Conservation (phyloP, 352 stramenopile genomes). For the Pythium vanterpoolii region DNA sequence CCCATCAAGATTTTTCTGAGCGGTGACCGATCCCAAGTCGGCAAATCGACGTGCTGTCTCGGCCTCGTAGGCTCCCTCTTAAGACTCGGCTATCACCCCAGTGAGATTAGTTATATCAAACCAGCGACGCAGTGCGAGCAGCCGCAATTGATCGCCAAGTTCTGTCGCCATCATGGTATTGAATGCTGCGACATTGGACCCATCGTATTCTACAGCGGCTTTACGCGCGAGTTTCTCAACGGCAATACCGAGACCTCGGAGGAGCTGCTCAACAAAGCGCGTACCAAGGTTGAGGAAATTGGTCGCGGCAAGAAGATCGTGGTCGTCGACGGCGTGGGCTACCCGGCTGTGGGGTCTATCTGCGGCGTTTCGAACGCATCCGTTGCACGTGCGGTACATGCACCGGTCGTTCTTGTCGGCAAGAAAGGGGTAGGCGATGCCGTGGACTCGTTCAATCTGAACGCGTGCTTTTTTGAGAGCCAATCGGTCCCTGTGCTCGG, state of each 20-base stretch:
- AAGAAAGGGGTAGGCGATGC: constrained; percentile 96
- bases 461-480: constrained; percentile 94
- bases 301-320: constrained; percentile 88
- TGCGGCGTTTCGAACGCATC: constrained; percentile 75
- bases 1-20: constrained; percentile 69
- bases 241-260: constrained; percentile 83
- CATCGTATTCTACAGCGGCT: constrained; percentile 96
- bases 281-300: constrained; percentile 86
- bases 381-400: constrained; percentile 56
- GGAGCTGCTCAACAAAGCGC: constrained; percentile 84
- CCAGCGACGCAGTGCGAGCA: constrained; percentile 96
- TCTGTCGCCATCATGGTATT: constrained; percentile 90
- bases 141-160: constrained; percentile 92
- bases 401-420: constrained; percentile 93
- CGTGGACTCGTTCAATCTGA: constrained; percentile 97
- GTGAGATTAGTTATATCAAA: constrained; percentile 97
- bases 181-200: constrained; percentile 88
- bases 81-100: constrained; percentile 45
- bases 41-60: constrained; percentile 96
- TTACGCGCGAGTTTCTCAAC: constrained; percentile 95
- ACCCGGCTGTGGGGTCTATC: constrained; percentile 88
- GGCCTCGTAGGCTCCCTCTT: constrained; percentile 91
- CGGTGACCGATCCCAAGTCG: constrained; percentile 88
- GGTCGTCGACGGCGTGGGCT: constrained; percentile 97
- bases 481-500: constrained; percentile 92